Evolutionary conservation across 352 stramenopile species (phyloP), one percentile per base, ranked within the genome.

Genomic region (Halophytophthora batemanensis): DNA sequence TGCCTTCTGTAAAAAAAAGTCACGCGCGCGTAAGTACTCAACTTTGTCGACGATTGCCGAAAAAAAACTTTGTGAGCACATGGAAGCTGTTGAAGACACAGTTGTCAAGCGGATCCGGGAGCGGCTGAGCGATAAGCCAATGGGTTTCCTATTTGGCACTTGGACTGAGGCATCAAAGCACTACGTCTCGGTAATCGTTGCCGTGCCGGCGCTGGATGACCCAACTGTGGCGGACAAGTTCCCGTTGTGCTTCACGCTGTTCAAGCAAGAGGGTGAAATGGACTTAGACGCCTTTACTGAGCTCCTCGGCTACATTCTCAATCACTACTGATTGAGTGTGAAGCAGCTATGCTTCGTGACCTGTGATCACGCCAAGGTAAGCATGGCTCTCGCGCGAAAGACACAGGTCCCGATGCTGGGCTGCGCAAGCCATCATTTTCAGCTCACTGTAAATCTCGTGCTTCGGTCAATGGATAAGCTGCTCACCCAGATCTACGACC

Each of bases 201-300:
- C 43, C 3, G 43, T 49, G 23, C 37, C 43, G 11, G 25, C 43
- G 6, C 31, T n/a, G n/a, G n/a, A n/a, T n/a, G n/a, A n/a, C n/a
- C n/a, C n/a, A n/a, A n/a, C n/a, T n/a, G n/a, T n/a, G n/a, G n/a
- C 39, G 18, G 28, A 49, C 11, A 49, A 49, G 43, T 45, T 28
- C 14, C n/a, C 39, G 13, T 29, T 49, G 14, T n/a, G 23, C 1
- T 49, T 49, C 28, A 39, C 28, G 6, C 23, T 22, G 5, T 28
- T 45, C 13, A 14, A 7, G 18, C 18, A 45, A 12, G 39, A 45
- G 19, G 39, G 15, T 4, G 19, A 29, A 7, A 45, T 45, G 39
- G 14, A 14, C 7, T 8, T 22, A 3, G 39, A 45, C 19, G 25
- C 39, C 19, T 7, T 45, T 23, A 45, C 31, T 14, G 18, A 28